A percentile compares a stretch with the other conserved stretches of the same genome.
These are phyloP conservation scores for Iberis pinnata DNA, from an alignment of 345 rosid genomes.

Conservation along the genomic window DNA sequence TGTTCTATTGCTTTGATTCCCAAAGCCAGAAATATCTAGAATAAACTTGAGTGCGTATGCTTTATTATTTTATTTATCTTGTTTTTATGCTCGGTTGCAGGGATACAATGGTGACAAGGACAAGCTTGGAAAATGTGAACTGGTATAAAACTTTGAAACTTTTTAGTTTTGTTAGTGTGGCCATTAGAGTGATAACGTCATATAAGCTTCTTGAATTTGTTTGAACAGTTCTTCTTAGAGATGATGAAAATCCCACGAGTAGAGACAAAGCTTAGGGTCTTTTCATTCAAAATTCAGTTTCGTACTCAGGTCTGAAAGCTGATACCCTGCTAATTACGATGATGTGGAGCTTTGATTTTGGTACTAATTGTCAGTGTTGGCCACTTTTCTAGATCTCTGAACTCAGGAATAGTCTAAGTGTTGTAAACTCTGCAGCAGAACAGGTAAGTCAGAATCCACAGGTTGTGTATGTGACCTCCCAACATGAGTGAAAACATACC, in stretches of 20 bases:
- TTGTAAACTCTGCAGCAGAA: conserved; percentile 71
- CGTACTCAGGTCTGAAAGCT: conserved; percentile 52
- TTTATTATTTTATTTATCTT: conserved; percentile 11
- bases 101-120: conserved; percentile 78
- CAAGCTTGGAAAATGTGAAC: conserved; percentile 88
- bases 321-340: conserved; percentile 5
- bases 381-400: conserved; percentile 55
- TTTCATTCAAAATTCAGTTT: conserved; percentile 88
- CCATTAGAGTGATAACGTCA: conserved; percentile 12
- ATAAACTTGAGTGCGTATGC: background rate
- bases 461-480: conserved; percentile 4
- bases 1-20: conserved; percentile 1
- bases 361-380: conserved; percentile 18
- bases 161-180: conserved; percentile 11
- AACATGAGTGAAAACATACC: background rate
- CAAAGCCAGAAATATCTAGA: background rate
- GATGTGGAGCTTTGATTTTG: conserved; percentile 7
- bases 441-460: conserved; percentile 44
- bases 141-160: conserved; percentile 35
- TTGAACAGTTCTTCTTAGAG: conserved; percentile 78
- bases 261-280: conserved; percentile 87
- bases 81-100: conserved; percentile 35
- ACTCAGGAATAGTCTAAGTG: conserved; percentile 58
- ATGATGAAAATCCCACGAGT: conserved; percentile 84
- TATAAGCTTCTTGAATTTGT: conserved; percentile 23